Base-by-base conservation (phyloP, 2,329 filamentous ascomycete species). In the Dactylonectria macrodidyma region DNA sequence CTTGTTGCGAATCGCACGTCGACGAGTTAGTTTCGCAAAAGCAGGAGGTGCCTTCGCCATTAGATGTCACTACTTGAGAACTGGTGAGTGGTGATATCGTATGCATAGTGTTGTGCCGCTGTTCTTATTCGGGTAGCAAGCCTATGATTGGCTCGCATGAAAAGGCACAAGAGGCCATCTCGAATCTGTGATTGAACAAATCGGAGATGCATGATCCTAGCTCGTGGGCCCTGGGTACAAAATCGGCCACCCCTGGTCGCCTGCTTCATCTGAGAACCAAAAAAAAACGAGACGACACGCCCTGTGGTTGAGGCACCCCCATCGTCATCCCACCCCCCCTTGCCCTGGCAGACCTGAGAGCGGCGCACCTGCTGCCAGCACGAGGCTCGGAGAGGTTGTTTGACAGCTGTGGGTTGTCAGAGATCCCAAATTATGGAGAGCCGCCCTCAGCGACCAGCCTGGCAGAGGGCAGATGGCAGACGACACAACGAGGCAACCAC, bases 161-260 rank as follows among this genome's bases (percentile, higher is more conserved):
- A 46, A 50, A 57, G 70, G 68, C 62, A 73, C 59, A 65, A 71
- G 46, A 67, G 44, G 46, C 60, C 66, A 66, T 72, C 66, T 71
- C 56, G 69, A 68, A 72, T 73, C 66, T 71, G 65, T 73, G 73
- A 76, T 75, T 76, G 76, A 76, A 71, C 65, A 70, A 66, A 67
- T 63, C 48, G 62, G 64, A 73, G 69, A 76, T 71, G 71, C 73
- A 71, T 74, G 70, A 76, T 77, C 75, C 75, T 65, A 59, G 75
- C 56, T 65, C 67, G 58, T 66, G 62, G 62, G 51, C 56, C 62
- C 30, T 73, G 62, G 59, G 65, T 59, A 66, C 64, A 66, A 44
- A 73, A 69, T 59, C 66, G 57, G 44, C n/a, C 44, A 61, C 48
- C 59, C 71, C 69, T 73, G 71, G 62, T 59, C 54, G 59, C 56